Base-by-base conservation (phyloP, 352 stramenopile genomes). In the Phytophthora tentaculata region DNA sequence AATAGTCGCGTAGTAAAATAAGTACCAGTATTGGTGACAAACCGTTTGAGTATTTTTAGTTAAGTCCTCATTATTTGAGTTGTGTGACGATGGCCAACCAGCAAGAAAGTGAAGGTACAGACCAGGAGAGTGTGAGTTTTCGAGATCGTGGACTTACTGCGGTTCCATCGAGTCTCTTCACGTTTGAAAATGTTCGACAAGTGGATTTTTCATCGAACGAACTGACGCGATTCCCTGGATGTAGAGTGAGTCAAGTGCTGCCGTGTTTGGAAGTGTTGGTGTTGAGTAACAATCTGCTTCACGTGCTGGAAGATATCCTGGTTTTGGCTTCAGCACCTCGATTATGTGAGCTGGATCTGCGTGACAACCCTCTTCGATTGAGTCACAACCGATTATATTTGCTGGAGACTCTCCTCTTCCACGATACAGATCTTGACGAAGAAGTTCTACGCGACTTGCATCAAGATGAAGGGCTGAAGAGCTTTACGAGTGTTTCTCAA, bases 331-430 rank as follows among this genome's bases (percentile, higher is more conserved):
- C 49, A 0, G 61, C 71, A 1, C 73, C 79, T 45, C 67, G 81
- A n/a, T 57, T 94, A 8, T 72, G 79, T 16, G 80, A 91, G 26
- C 73, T 94, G 20, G 74, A 92, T 48, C 13, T 91, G 14, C 48
- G 55, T 12, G 50, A 69, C 8, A 94, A 94, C 54, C 84, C 86
- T 0, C 68, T 94, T 28, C 80, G 84, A 0, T 62, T 94, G 8
- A 63, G 80, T 19, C 68, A 78, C 47, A 91, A 94, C 56, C 81
- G 84, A 19, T 54, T 94, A 17, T 94, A 94, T 56, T 64, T 91
- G 22, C 69, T 94, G 2, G 84, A 94, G 20, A 66, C 76, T 20
- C 39, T 79, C 16, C 71, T 92, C 3, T 86, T 88, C 10, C 50
- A 68, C 0, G 58, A 77, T 8, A n/a, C 59, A 0, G 57, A 52